Base-by-base conservation (phyloP, 2,329 filamentous ascomycete species). In the Cytospora mali region DNA sequence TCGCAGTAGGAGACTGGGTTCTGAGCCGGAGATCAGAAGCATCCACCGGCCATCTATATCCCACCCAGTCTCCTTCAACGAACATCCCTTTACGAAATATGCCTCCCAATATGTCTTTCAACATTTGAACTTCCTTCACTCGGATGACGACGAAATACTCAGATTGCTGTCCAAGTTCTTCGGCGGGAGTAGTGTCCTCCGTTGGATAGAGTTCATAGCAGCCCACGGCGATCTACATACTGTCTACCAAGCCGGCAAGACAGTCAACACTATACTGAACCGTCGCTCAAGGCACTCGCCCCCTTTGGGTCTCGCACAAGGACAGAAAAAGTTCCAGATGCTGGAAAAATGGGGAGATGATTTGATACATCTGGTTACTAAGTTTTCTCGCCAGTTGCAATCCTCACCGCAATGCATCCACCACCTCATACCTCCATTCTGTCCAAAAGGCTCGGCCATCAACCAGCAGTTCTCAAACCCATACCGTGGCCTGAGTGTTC, bases 341-440 rank as follows among this genome's bases (percentile, higher is more conserved):
- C n/a, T 71, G 6, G 64, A 66, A 2, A 64, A 48, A 62, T 72
- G 71, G 71, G 68, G 67, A 0, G 50, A 64, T 5, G 71, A 70
- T 52, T 46, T 72, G 14, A 62, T 67, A 2, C 61, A 66, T 25
- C 58, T 72, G 10, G 68, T 69, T 3, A 66, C 66, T 4, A 68
- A 68, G 21, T 72, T 72, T 21, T 62, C 65, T 9, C 54, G 55
- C 4, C 54, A 55, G 48, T 58, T 69, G 3, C 60, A 29, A 7
- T 49, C 51, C 2, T 62, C 28, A 11, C 71, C 70, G 0, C 52
- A 59, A 4, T 62, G 65, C 2, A 71, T 72, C n/a, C 66, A 69
- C 27, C 62, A 68, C 14, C 64, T 66, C 1, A 71, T 72, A 6
- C 67, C 69, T 5, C 67, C 69, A 0, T 71, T 72, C 28, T 72